Conservation (phyloP, 75 land plant species). For the Pinus tabuliformis region DNA sequence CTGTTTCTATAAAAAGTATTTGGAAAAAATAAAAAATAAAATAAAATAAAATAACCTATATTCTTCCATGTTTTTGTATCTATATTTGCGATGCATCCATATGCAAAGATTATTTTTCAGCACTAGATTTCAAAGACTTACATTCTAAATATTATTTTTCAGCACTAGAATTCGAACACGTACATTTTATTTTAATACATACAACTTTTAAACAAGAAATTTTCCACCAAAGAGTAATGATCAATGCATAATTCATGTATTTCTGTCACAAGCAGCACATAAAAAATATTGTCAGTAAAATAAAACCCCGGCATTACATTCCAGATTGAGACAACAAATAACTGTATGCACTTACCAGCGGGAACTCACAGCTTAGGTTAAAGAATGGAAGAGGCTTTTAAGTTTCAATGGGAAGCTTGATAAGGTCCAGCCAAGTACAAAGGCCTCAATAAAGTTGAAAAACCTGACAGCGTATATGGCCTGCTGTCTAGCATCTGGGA, state of each 20-base stretch:
- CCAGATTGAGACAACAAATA: neutral
- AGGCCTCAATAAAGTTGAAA: no score
- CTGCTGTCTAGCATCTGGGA: no score
- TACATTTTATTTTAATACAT: no score
- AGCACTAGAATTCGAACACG: no score
- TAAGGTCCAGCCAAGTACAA: no score
- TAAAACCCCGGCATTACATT: neutral
- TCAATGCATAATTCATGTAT: neutral
- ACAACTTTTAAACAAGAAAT: neutral
- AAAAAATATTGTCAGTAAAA: neutral
- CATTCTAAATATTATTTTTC: no score
- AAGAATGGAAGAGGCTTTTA: neutral
- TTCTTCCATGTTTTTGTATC: neutral
- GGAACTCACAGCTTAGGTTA: neutral
- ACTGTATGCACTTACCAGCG: neutral
- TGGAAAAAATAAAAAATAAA: neutral
- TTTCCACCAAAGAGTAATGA: neutral
- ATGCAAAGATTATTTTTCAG: neutral
- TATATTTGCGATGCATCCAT: constrained; percentile 1
- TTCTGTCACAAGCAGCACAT: neutral
- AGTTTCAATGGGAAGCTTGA: no score
- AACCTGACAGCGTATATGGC: no score
- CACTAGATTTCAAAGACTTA: no score
- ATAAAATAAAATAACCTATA: no score
- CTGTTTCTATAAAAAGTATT: no score